Conservation (phyloP, 192 early-diverging fungal species). For the Backusella sp. region DNA sequence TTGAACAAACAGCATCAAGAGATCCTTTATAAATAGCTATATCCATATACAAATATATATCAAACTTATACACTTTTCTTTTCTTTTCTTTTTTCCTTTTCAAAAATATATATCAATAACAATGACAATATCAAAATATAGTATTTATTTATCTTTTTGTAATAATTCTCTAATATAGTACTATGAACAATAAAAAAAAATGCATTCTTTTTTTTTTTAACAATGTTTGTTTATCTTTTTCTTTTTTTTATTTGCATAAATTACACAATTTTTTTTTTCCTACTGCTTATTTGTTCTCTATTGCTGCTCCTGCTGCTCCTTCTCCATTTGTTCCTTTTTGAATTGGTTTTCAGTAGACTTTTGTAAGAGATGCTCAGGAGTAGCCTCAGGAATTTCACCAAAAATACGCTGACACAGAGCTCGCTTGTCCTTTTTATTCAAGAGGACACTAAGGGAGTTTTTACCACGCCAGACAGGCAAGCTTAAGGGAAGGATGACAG, state of each 20-base stretch:
- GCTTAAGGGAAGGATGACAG: slow-evolving; percentile 33
- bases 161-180: too few relatives aligned
- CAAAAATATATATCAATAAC: not conserved
- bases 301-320: not conserved
- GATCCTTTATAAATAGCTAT: not conserved
- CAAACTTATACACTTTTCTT: not conserved
- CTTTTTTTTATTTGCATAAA: not conserved
- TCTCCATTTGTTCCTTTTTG: not conserved
- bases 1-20: not conserved
- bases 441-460: slow-evolving; percentile 68
- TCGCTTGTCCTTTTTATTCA: slow-evolving; percentile 72
- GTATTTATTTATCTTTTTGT: too few relatives aligned
- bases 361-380: slow-evolving; percentile 29
- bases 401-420: slow-evolving; percentile 33
- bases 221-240: not conserved
- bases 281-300: not conserved
- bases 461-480: slow-evolving; percentile 75
- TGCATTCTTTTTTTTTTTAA: not conserved
- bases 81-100: too few relatives aligned
- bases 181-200: not conserved
- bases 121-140: not conserved
- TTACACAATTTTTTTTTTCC: not conserved
- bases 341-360: slow-evolving; percentile 15
- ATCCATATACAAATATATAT: not conserved
- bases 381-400: slow-evolving; percentile 27